Evolutionary conservation across 352 stramenopile species (phyloP).

Genomic region (Pythium coloratum): DNA sequence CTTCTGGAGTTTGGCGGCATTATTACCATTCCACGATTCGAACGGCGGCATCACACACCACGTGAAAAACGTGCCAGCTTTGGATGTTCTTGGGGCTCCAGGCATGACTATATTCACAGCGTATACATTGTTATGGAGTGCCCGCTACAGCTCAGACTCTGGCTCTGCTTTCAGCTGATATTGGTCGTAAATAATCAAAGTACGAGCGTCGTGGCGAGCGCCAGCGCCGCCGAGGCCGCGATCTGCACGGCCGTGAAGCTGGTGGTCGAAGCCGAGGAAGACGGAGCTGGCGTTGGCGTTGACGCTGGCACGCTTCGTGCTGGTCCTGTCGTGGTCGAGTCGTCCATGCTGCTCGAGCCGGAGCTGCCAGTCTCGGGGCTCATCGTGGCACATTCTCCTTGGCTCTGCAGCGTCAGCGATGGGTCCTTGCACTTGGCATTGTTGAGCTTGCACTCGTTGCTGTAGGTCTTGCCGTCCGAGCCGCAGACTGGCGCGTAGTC

Average conservation of each 20-base stretch:
- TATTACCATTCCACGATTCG: too few relatives aligned
- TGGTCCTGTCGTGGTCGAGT: not conserved
- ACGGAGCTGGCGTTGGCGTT: conserved; percentile 5
- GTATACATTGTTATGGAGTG: too few relatives aligned
- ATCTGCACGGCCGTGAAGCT: not conserved
- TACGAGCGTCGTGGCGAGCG: conserved; percentile 1
- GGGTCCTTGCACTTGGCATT: conserved; percentile 19
- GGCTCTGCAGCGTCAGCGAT: conserved; percentile 14
- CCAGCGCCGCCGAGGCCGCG: not conserved
- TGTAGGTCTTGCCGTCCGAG: conserved; percentile 46
- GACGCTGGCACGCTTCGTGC: not conserved
- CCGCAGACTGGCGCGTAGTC: conserved; percentile 38
- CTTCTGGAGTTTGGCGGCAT: not conserved
- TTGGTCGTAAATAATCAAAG: conserved; percentile 1
- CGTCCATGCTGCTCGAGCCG: not conserved
- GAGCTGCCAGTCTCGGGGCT: conserved; percentile 4
- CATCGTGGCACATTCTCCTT: conserved; percentile 10
- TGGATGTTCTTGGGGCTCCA: too few relatives aligned
- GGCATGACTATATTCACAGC: too few relatives aligned
- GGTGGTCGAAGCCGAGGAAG: not conserved
- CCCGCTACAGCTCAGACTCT: too few relatives aligned
- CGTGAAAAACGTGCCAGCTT: too few relatives aligned
- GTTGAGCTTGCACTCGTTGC: conserved; percentile 39
- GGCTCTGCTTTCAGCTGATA: not conserved
- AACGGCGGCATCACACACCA: too few relatives aligned